Evolutionary conservation across 2,329 filamentous ascomycete genomes (phyloP).

Genomic region (Plenodomus biglobosus): DNA sequence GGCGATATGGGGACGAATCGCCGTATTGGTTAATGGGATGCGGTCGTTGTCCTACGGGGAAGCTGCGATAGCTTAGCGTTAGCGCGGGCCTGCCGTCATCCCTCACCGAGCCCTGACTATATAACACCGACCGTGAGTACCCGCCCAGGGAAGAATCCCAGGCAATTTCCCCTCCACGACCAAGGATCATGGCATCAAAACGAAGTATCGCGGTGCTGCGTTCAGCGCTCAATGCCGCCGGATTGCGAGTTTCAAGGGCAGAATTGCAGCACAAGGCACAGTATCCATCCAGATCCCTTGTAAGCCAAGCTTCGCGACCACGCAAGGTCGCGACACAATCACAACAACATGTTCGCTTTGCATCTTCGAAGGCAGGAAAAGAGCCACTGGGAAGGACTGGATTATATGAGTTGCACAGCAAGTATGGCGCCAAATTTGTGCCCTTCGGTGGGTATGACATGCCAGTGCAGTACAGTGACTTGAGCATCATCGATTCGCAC

Average conservation of each 20-base stretch:
- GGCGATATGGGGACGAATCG: constrained; percentile 19
- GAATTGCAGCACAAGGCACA: constrained; percentile 14
- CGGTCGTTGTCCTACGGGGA: constrained; percentile 10
- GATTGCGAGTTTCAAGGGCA: constrained; percentile 12
- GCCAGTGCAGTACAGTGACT: constrained; percentile 83
- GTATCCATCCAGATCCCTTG: constrained; percentile 15
- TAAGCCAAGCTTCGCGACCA: constrained; percentile 26
- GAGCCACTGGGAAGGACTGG: constrained; percentile 61
- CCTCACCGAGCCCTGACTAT: constrained; percentile 3
- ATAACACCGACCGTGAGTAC: constrained; percentile 20
- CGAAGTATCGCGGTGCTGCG: constrained; percentile 25
- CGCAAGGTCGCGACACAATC: constrained; percentile 22
- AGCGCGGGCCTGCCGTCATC: constrained; percentile 21
- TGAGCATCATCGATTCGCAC: constrained; percentile 81
- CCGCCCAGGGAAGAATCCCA: constrained; percentile 8
- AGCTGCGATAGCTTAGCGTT: constrained; percentile 4
- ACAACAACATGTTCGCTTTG: constrained; percentile 27
- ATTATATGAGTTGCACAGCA: constrained; percentile 76
- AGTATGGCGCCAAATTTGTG: constrained; percentile 87
- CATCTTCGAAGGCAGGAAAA: constrained; percentile 29
- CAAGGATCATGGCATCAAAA: constrained; percentile 37
- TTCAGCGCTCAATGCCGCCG: constrained; percentile 30
- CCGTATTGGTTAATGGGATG: constrained; percentile 22
- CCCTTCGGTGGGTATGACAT: constrained; percentile 93
- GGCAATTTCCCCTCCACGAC: constrained; percentile 11